Conservation (phyloP, 148 eudicot genomes). For the Cornus controversa region DNA sequence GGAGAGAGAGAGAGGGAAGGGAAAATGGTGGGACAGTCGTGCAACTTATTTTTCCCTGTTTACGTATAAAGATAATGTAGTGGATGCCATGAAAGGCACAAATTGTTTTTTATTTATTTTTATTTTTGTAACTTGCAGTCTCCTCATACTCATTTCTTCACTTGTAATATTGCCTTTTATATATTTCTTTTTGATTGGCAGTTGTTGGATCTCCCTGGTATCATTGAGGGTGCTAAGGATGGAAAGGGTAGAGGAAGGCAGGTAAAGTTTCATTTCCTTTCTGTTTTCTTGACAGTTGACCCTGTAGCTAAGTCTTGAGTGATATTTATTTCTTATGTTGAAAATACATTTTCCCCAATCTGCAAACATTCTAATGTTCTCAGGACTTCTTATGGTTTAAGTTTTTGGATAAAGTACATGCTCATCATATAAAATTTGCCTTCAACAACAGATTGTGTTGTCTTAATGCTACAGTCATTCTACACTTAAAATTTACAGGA, state of each 20-base stretch:
- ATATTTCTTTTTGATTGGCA: slow-evolving; percentile 29
- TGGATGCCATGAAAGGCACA: not conserved
- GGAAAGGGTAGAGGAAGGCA: slow-evolving; percentile 99
- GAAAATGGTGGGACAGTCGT: too few relatives aligned
- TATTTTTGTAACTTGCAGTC: not conserved
- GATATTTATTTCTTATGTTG: too few relatives aligned
- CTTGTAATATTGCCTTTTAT: slow-evolving; percentile 13
- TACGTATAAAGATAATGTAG: too few relatives aligned
- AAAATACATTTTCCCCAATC: too few relatives aligned
- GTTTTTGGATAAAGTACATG: not conserved
- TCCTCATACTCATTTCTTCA: not conserved
- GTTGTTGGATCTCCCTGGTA: slow-evolving; percentile 98
- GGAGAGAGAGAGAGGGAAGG: too few relatives aligned
- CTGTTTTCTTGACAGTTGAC: not conserved
- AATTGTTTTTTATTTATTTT: not conserved
- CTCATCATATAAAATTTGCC: not conserved
- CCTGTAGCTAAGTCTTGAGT: too few relatives aligned
- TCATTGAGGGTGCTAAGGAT: slow-evolving; percentile 98
- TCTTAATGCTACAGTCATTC: too few relatives aligned
- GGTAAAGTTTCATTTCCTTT: slow-evolving; percentile 45
- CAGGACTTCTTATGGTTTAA: not conserved
- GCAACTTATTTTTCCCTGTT: too few relatives aligned
- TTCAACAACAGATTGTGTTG: too few relatives aligned
- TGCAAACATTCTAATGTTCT: too few relatives aligned
- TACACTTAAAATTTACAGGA: not conserved